Conservation (phyloP, 768 basidiomycete genomes). For the Mycena olivaceomarginata region DNA sequence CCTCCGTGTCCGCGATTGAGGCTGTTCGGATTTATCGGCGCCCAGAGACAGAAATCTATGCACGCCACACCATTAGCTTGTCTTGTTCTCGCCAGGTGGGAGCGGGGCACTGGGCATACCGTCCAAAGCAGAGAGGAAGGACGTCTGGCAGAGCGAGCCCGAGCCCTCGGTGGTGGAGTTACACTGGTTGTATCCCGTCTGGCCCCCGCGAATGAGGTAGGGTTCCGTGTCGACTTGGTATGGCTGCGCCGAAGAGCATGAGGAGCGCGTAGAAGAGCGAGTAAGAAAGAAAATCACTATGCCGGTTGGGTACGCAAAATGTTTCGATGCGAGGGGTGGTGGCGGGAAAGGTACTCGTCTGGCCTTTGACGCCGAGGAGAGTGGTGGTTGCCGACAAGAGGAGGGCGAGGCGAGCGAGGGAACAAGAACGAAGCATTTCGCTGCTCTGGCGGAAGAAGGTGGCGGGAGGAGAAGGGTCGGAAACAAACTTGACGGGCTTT, state of each 20-base stretch:
- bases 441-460: background rate
- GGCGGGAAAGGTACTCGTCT: constrained; percentile 60
- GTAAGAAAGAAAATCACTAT: constrained; percentile 58
- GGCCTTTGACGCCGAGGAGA: constrained; percentile 54
- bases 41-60: constrained; percentile 85
- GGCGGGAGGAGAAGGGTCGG: constrained; percentile 14
- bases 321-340: constrained; percentile 68
- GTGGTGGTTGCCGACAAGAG: constrained; percentile 47
- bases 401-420: constrained; percentile 56
- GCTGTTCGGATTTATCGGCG: constrained; percentile 68
- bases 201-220: constrained; percentile 68
- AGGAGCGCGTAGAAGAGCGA: background rate
- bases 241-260: constrained; percentile 56
- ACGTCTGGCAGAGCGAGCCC: constrained; percentile 66
- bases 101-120: constrained; percentile 55
- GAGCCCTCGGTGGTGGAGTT: constrained; percentile 75
- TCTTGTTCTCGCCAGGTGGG: background rate
- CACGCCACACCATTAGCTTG: constrained; percentile 22
- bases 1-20: constrained; percentile 82
- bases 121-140: constrained; percentile 69
- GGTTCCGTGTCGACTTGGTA: constrained; percentile 66
- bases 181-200: constrained; percentile 77
- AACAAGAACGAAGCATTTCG: constrained; percentile 65
- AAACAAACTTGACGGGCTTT: background rate
- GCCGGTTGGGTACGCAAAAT: constrained; percentile 63